Conservation (phyloP, 1,139 yeast genomes). For the Diutina sp. region DNA sequence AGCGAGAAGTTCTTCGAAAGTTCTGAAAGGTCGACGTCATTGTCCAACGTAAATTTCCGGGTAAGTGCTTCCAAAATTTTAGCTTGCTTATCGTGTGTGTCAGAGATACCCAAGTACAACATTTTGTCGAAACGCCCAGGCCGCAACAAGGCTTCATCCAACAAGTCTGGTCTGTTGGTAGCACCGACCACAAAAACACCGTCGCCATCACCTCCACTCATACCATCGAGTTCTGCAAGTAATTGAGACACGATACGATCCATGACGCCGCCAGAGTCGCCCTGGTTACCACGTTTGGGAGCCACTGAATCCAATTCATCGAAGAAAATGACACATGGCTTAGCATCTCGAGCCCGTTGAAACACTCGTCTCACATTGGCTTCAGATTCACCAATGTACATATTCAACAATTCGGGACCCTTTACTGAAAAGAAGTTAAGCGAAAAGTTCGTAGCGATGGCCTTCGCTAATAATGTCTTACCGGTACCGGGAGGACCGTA, state of each 20-base stretch:
- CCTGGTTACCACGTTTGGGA: conserved; percentile 95
- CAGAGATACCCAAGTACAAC: conserved; percentile 87
- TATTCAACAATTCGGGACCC: conserved; percentile 88
- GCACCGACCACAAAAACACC: conserved; percentile 98
- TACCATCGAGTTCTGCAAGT: conserved; percentile 89
- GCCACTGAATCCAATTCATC: conserved; percentile 97
- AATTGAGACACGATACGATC: conserved; percentile 93
- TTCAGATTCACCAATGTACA: conserved; percentile 98
- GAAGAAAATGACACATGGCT: conserved; percentile 93
- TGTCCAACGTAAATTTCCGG: conserved; percentile 58
- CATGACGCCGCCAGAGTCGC: conserved; percentile 98
- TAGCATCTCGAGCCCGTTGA: conserved; percentile 89
- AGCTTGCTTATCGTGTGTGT: conserved; percentile 78
- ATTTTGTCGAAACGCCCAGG: conserved; percentile 96
- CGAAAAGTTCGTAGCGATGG: conserved; percentile 90
- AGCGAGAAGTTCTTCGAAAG: conserved; percentile 70
- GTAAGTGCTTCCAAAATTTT: conserved; percentile 83
- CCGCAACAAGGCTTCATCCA: conserved; percentile 85
- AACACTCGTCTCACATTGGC: conserved; percentile 92
- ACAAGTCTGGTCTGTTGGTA: conserved; percentile 85
- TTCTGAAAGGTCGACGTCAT: conserved; percentile 43
- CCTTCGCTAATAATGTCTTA: conserved; percentile 86
- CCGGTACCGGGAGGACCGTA: conserved; percentile 99
- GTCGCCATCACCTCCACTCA: conserved; percentile 74
- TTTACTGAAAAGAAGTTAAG: conserved; percentile 89